Conservation (phyloP, 169 alveolate species). For the Condylostoma magnum region DNA sequence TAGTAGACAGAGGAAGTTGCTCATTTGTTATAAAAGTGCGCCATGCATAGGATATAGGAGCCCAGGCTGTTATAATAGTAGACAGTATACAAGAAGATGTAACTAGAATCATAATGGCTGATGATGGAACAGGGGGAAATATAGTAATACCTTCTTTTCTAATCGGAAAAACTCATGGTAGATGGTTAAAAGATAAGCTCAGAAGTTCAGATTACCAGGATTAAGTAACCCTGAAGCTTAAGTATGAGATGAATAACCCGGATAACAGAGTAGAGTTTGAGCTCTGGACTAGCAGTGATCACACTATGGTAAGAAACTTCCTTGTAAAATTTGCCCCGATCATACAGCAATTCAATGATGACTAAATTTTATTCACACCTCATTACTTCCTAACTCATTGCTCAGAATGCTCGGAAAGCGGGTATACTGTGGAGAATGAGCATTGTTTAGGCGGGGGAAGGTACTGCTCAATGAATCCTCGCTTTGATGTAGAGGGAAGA, state of each 20-base stretch:
- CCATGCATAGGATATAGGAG: conserved; percentile 48
- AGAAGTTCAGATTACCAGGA: background rate
- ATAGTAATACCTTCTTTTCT: conserved; percentile 52
- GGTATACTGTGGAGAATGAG: background rate
- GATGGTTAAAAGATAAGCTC: conserved; percentile 7
- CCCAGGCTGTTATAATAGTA: conserved; percentile 42
- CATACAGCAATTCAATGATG: background rate
- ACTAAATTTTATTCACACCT: background rate
- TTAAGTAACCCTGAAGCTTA: background rate
- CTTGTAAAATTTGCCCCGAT: conserved; percentile 3
- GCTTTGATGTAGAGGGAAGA: conserved; percentile 22
- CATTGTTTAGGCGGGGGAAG: conserved; percentile 41
- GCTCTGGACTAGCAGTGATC: conserved; percentile 21
- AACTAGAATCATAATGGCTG: conserved; percentile 46
- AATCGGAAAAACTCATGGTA: conserved; percentile 38
- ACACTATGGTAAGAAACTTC: background rate
- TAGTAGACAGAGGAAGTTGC: conserved; percentile 50
- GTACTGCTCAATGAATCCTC: conserved; percentile 44
- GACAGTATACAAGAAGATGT: conserved; percentile 39
- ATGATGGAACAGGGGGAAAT: conserved; percentile 67
- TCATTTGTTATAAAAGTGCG: conserved; percentile 52
- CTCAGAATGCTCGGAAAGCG: background rate
- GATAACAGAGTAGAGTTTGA: conserved; percentile 3
- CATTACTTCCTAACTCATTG: conserved; percentile 16
- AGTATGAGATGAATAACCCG: conserved; percentile 5